These are phyloP conservation scores for Candida vartiovaarae DNA, from an alignment of 805 yeast genomes.

Conservation along the genomic window DNA sequence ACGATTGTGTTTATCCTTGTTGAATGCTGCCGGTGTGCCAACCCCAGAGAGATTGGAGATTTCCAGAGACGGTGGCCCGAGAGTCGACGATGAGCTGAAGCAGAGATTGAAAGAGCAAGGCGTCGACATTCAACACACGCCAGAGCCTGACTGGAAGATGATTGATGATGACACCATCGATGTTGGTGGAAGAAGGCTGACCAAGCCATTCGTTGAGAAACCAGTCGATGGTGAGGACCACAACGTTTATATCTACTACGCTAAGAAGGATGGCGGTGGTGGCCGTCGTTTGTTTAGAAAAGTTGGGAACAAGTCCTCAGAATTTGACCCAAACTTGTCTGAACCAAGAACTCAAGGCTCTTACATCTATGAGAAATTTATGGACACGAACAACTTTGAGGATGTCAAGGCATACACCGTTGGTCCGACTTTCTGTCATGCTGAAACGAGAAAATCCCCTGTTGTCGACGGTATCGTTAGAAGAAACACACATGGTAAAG, in stretches of 20 bases:
- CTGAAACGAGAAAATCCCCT: slow-evolving; percentile 96
- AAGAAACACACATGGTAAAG: slow-evolving; percentile 96
- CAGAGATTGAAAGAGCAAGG: slow-evolving; percentile 56
- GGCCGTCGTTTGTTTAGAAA: slow-evolving; percentile 91
- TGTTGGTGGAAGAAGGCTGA: slow-evolving; percentile 64
- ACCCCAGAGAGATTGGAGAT: slow-evolving; percentile 87
- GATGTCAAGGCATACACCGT: slow-evolving; percentile 99
- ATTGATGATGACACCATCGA: slow-evolving; percentile 75
- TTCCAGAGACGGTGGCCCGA: slow-evolving; percentile 95
- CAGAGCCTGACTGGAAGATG: slow-evolving; percentile 83
- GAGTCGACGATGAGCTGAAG: slow-evolving; percentile 60
- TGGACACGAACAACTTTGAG: slow-evolving; percentile 97
- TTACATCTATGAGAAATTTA: slow-evolving; percentile 85
- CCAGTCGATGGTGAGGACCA: slow-evolving; percentile 99
- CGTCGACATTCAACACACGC: slow-evolving; percentile 34
- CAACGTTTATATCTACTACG: slow-evolving; percentile 88
- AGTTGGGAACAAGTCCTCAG: slow-evolving; percentile 95
- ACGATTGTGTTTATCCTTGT: slow-evolving; percentile 70
- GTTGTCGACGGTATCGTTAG: slow-evolving; percentile 99
- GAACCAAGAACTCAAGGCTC: slow-evolving; percentile 86
- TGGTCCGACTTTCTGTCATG: slow-evolving; percentile 87
- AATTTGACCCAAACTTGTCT: slow-evolving; percentile 76
- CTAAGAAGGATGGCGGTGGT: slow-evolving; percentile 90
- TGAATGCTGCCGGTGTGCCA: slow-evolving; percentile 79
- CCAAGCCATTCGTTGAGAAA: slow-evolving; percentile 93